phyloP scores from a whole-genome alignment of 805 yeast genomes.

The Starmerella vaccinii region DNA sequence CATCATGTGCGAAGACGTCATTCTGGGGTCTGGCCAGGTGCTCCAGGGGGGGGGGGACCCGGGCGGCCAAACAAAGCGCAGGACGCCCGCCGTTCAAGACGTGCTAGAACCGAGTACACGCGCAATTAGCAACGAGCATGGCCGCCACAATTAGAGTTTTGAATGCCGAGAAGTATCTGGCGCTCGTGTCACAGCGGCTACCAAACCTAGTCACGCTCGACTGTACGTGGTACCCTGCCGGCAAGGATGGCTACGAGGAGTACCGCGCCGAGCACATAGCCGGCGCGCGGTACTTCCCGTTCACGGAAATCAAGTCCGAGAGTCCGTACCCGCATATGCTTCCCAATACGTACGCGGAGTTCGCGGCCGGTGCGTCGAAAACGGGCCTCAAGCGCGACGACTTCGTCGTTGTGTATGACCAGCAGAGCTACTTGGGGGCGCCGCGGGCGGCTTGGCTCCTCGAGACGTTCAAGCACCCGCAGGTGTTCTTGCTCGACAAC shows the following conservation, averaged over 20 bases:
- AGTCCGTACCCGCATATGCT: slow-evolving; percentile 86
- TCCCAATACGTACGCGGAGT: slow-evolving; percentile 46
- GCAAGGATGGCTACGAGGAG: slow-evolving; percentile 40
- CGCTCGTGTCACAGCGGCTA: slow-evolving; percentile 28
- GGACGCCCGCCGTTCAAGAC: too few relatives aligned
- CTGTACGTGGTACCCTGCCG: slow-evolving; percentile 89
- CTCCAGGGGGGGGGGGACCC: too few relatives aligned
- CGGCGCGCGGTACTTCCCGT: slow-evolving; percentile 63
- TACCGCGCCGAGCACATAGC: slow-evolving; percentile 51
- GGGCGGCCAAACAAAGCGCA: too few relatives aligned
- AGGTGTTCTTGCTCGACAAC: slow-evolving; percentile 61
- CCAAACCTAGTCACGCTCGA: slow-evolving; percentile 46
- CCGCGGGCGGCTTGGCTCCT: slow-evolving; percentile 93
- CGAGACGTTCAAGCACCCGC: slow-evolving; percentile 62
- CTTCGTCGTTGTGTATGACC: slow-evolving; percentile 70
- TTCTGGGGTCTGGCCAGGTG: neutral
- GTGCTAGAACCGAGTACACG: neutral
- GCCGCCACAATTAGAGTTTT: slow-evolving; percentile 15
- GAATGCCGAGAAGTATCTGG: slow-evolving; percentile 17
- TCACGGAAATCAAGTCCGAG: slow-evolving; percentile 56
- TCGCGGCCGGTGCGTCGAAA: slow-evolving; percentile 37
- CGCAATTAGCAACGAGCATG: neutral
- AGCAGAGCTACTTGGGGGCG: slow-evolving; percentile 70
- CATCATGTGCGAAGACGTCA: slow-evolving; percentile 5
- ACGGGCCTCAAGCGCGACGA: slow-evolving; percentile 38